Base-by-base conservation (phyloP, 331 rosid genomes). In the Ulmus americana region DNA sequence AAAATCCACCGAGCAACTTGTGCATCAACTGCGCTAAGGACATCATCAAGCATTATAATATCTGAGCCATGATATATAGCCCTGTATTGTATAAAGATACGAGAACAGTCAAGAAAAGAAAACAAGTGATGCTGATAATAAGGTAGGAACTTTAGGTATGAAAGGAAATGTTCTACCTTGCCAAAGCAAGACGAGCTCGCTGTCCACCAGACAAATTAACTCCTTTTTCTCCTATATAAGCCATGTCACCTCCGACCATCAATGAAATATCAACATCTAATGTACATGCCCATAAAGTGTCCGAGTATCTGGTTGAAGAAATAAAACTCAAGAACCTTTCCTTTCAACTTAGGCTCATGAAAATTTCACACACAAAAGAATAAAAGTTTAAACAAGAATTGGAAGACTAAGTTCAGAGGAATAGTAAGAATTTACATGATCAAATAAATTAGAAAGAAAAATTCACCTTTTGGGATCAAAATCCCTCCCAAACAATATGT, bases 211-310 rank as follows among this genome's bases (percentile, higher is more conserved):
- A 91, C 77, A 91, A 79, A 69, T 88, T 91, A 67, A 77, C 59
- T 74, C 97, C 96, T 67, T 84, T 91, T 74, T 91, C 97, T 73
- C 95, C 97, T 69, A 85, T 80, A 80, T 78, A 82, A 69, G 95
- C 85, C 95, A 83, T 85, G 90, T 91, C 97, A 56, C 94, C 95
- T 73, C 97, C 94, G 70, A 77, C 76, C 96, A 91, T 91, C 70
- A 79, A 65, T 59, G 95, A 84, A 78, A 91, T 79, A 77, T 91
- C 97, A 71, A 84, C 85, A 56, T 88, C 88, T 62, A 92, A 79
- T 1, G 97, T 87, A 77, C 94, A 85, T 51, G 94, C 94, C 67
- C 67, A 67, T 67, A 92, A 65, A 65, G 90, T 82, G 77, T 92
- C 86, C 3, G 64, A 48, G 77, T 92, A 92, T 79, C 97, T 92